Conservation (phyloP, 2,329 filamentous ascomycete species). For the Penicillium fuscoglaucum region DNA sequence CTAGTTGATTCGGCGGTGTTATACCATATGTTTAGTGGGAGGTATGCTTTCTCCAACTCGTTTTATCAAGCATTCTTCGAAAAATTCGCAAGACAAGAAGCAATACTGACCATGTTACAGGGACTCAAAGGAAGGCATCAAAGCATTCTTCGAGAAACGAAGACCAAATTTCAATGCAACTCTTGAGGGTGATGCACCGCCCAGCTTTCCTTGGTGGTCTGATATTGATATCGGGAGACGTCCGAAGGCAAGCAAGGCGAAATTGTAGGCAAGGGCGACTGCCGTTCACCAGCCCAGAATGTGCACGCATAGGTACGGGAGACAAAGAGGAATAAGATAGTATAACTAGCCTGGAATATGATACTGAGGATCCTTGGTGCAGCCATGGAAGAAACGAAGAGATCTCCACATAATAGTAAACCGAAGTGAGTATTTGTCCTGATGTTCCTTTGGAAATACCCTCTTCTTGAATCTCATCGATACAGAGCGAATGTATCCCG, state of each 20-base stretch:
- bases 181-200: constrained; percentile 8
- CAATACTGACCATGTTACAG: constrained; percentile 2
- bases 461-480: not conserved
- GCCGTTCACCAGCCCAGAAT: not conserved
- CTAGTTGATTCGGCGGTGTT: constrained; percentile 6
- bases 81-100: too few species aligned
- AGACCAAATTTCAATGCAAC: constrained; percentile 4
- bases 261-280: not conserved
- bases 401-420: not conserved
- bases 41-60: not conserved
- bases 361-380: not conserved
- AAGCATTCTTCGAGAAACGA: constrained; percentile 9
- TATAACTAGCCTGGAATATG: too few species aligned
- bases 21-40: constrained; percentile 13
- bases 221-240: constrained; percentile 3
- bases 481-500: not conserved
- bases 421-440: not conserved
- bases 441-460: not conserved
- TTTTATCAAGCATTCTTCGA: not conserved
- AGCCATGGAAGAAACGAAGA: not conserved
- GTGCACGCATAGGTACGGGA: not conserved
- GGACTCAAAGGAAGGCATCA: constrained; percentile 7
- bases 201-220: constrained; percentile 10
- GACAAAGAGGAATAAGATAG: too few species aligned
- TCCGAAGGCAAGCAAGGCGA: constrained; percentile 2